Base-by-base conservation (phyloP, 1,284 basidiomycete species). In the Cystobasidiaceae sp. region DNA sequence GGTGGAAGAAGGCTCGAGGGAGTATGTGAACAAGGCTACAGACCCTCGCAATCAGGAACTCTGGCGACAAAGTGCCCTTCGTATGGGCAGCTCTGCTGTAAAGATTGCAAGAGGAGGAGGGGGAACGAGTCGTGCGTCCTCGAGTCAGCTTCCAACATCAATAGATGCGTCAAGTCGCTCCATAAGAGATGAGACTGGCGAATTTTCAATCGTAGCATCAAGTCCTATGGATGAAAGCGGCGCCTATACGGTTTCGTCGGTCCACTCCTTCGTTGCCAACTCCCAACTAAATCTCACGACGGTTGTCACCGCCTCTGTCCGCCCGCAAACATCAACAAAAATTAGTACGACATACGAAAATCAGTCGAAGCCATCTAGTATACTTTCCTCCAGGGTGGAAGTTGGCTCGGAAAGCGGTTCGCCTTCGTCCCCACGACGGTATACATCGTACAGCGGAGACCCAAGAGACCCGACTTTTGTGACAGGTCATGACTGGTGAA, bases 1-100 rank as follows among this genome's bases (percentile, higher is more conserved):
- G 7, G 60, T 62, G 2, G 50, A 62, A 44, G 60, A 62, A 27
- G 50, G 34, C 15, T 61, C 59, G 4, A 30, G 59, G 9, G 59
- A 61, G 11, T 61, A 49, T n/a, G 59, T 61, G 19, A 37, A 44
- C 13, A 62, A 54, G 34, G 46, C 49, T 2, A 62, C 60, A 2
- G 46, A 49, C 27, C 59, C 59, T 7, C 59, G 48, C 19, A 30
- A 51, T 15, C 59, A 61, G 23, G 50, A 48, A n/a, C 19, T 62
- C 17, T 49, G 33, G 34, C 39, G 19, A 23, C 39, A 54, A 21
- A 43, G 54, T 44, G 39, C 39, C 4, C 3, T 13, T 1, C 19
- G 39, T 7, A 39, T 41, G 23, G 50, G 49, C 25, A 52, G 39
- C 13, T 43, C 30, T 11, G 49, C 50, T 8, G 30, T 30, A 25